Base-by-base conservation (phyloP, 2,329 filamentous ascomycete species). In the Periconia macrospinosa region DNA sequence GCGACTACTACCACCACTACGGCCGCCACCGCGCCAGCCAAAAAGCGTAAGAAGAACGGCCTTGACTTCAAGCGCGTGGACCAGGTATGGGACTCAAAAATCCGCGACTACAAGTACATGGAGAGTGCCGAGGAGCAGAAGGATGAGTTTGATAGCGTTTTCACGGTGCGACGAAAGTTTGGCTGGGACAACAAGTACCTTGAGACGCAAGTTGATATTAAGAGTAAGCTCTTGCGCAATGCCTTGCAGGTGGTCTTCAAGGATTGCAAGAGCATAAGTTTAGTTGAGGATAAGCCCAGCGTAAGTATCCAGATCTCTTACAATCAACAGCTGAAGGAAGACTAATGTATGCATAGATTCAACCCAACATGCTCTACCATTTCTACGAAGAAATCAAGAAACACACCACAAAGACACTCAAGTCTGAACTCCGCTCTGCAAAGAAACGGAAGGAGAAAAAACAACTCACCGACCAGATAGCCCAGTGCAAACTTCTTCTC, bases 161-260 rank as follows among this genome's bases (percentile, higher is more conserved):
- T 96, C 71, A 90, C 91, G 20, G 89, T 96, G 15, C 85, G 90
- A 15, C 83, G 92, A 50, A 88, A 84, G 14, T 95, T 96, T 69
- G 88, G 92, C 70, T 91, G 85, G 84, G 89, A 94, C 62, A 90
- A 91, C 57, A 91, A 91, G 65, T 92, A 90, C 64, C 80, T 84
- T 71, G 66, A 92, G 46, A 86, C 91, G 0, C 76, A 87, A 14
- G 85, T 96, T 46, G 91, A 96, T 60, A 89, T 96, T 73, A 94
- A 92, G 76, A 94, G 90, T 69, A 91, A 91, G 62, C 76, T 85
- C 15, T 79, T 96, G 3, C 87, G 88, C 8, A 86, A 91, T 57
- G 86, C 85, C 19, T 79, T 93, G 1, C 80, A 83, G 47, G 85
- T 86, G 41, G 81, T 92, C 11, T 87, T 93, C 80, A 88, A 89